Evolutionary conservation across 352 stramenopile genomes (phyloP), one percentile per base, ranked within the genome.

Genomic region (Pythium diclinum): DNA sequence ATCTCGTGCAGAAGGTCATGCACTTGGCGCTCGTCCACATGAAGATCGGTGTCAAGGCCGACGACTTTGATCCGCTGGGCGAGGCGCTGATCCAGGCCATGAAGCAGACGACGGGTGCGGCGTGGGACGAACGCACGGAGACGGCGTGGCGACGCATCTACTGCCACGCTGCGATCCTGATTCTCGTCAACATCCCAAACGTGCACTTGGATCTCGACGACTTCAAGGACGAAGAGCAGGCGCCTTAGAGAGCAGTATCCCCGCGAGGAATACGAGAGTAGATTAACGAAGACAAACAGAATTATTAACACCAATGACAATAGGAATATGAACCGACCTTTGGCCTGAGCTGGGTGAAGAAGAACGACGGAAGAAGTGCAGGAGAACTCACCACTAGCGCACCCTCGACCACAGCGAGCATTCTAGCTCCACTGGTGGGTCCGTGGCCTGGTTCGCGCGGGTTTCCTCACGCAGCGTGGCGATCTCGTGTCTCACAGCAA

Each of bases 151-250:
- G 72, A 14, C 69, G 71, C 51, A 88, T 89, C 36, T 89, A 89
- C 69, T 81, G 75, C 65, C 81, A 89, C 68, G 80, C 76, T 5
- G 32, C 78, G 14, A 81, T 87, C 40, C 71, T 89, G 38, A 89
- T 89, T 42, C 65, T 89, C 25, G 74, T 87, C 36, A 89, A 83
- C 57, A 88, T 85, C 30, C 75, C 81, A 10, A 82, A 87, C 58
- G 61, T 73, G 17, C 68, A 74, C 7, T 63, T 85, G 33, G 74
- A 87, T 52, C 61, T 88, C 25, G 79, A 71, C 40, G 70, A 83
- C 61, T 82, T 72, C 44, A 72, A 79, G n/a, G 72, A 79, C 25
- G 66, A 74, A 14, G 34, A 23, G 13, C 48, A 32, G 48, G 48
- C 48, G 23, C 48, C 48, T 1, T 55, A 55, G 21, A 28, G 25